Percentiles rank a stretch among this genome's conserved stretches.
These are phyloP conservation scores for Mycena belliarum DNA, from an alignment of 768 basidiomycete species.

Conservation along the genomic window DNA sequence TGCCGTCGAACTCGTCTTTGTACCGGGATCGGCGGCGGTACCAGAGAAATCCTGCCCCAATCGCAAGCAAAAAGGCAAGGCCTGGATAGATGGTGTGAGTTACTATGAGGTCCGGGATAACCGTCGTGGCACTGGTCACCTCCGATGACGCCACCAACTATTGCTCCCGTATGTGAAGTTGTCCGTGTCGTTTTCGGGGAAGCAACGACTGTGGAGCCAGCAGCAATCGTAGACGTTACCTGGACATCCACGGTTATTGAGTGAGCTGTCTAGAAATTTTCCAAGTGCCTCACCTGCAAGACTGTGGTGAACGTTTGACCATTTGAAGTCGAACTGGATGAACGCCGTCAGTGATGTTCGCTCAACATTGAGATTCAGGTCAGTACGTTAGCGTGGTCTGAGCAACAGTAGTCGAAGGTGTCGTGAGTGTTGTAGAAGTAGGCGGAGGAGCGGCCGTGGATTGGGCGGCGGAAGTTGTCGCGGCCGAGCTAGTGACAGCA, in stretches of 20 bases:
- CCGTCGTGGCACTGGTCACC: slow-evolving; percentile 15
- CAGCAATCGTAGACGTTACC: slow-evolving; percentile 14
- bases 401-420: slow-evolving; percentile 7
- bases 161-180: slow-evolving; percentile 30
- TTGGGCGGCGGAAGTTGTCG: background rate
- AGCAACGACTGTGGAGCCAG: slow-evolving; percentile 16
- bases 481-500: background rate
- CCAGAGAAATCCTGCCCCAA: slow-evolving; percentile 12
- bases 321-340: slow-evolving; percentile 13
- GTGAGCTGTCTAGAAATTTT: background rate
- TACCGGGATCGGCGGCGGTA: slow-evolving; percentile 10
- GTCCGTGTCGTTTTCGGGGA: background rate
- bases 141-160: slow-evolving; percentile 41
- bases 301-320: slow-evolving; percentile 14
- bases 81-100: slow-evolving; percentile 24
- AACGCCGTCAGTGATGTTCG: background rate
- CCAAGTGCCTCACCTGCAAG: slow-evolving; percentile 3
- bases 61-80: slow-evolving; percentile 23
- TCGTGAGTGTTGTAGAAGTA: slow-evolving; percentile 18
- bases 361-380: background rate
- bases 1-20: slow-evolving; percentile 15
- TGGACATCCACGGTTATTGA: background rate
- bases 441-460: background rate
- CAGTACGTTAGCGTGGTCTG: slow-evolving; percentile 1
- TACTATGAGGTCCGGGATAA: slow-evolving; percentile 1